phyloP scores from a whole-genome alignment of 371 early-diverging fungal genomes.

The Umbelopsis sp. region DNA sequence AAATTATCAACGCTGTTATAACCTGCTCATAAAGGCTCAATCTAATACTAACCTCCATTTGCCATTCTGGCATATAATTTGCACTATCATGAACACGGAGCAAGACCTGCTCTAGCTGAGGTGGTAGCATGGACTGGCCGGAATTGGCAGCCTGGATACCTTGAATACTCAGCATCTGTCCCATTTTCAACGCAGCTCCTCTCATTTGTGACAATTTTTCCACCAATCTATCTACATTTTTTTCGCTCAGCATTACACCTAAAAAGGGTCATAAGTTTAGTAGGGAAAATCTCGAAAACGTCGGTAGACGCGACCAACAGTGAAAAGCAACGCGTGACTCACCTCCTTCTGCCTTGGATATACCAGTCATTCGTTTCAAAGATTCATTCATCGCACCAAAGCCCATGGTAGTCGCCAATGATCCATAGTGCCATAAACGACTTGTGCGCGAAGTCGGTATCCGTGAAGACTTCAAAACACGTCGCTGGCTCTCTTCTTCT shows the following conservation, averaged over 20 bases:
- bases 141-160: constrained; percentile 55
- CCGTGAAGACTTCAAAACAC: constrained; percentile 54
- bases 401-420: constrained; percentile 76
- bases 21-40: neutral
- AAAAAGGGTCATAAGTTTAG: constrained; percentile 15
- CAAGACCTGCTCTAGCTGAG: constrained; percentile 82
- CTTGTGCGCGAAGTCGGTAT: constrained; percentile 70
- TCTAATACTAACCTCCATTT: constrained; percentile 66
- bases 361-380: constrained; percentile 64
- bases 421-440: constrained; percentile 71
- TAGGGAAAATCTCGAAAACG: neutral
- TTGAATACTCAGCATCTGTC: constrained; percentile 97
- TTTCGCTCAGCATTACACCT: constrained; percentile 70
- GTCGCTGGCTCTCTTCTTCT: constrained; percentile 17
- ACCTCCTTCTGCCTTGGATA: constrained; percentile 46
- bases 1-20: neutral
- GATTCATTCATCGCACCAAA: constrained; percentile 78
- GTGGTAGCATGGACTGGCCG: constrained; percentile 62
- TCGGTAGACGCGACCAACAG: neutral
- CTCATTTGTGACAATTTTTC: constrained; percentile 91
- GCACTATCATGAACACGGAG: constrained; percentile 92
- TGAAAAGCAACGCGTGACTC: no score
- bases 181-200: constrained; percentile 96
- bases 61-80: constrained; percentile 91
- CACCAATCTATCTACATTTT: constrained; percentile 88